Percentiles rank a stretch among this genome's conserved stretches.
Evolutionary conservation across 2,329 filamentous ascomycete genomes (phyloP).

Genomic region (Fusarium sp.): DNA sequence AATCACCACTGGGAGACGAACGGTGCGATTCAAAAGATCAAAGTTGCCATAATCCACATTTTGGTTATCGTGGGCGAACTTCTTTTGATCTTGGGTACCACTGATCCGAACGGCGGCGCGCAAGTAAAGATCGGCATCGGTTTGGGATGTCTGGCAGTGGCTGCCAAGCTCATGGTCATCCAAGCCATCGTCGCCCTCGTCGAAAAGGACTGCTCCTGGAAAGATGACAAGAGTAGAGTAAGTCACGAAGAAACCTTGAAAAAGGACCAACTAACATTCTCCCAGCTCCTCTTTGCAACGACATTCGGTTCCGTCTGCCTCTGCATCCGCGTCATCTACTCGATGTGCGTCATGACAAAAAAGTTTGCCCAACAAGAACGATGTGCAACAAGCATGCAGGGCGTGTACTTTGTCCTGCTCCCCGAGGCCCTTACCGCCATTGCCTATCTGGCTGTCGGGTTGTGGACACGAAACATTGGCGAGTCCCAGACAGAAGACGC

Average conservation of each 20-base stretch:
- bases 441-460: background rate
- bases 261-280: background rate
- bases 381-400: background rate
- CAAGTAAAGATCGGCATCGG: background rate
- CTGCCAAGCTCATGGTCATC: background rate
- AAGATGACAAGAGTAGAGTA: background rate
- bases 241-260: fast-evolving
- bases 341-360: background rate
- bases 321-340: background rate
- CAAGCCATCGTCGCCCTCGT: background rate
- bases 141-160: background rate
- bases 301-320: background rate
- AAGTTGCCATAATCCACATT: background rate
- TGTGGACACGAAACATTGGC: background rate
- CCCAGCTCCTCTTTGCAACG: background rate
- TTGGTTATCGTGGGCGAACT: background rate
- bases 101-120: background rate
- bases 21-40: background rate
- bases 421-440: background rate
- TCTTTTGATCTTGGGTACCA: background rate
- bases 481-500: background rate
- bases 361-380: background rate
- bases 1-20: background rate
- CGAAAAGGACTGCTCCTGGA: background rate
- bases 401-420: background rate